phyloP scores from a whole-genome alignment of 2,329 filamentous ascomycete species.

The Nemania serpens region DNA sequence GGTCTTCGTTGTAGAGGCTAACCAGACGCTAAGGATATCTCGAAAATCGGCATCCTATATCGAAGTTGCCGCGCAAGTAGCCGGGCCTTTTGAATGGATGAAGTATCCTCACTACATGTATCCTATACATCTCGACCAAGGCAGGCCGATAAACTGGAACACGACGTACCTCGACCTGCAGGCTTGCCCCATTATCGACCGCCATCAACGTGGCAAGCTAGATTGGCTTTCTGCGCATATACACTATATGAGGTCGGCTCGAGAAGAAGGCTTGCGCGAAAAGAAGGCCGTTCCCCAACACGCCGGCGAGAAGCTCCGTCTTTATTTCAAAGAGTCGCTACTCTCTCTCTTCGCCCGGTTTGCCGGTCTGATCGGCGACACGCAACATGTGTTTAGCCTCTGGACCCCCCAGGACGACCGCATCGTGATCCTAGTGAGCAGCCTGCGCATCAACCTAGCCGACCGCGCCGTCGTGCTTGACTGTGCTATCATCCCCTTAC shows the following conservation, averaged over 20 bases:
- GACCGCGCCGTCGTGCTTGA: too few relatives aligned
- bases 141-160: constrained; percentile 18
- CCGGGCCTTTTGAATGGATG: constrained; percentile 30
- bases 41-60: too few relatives aligned
- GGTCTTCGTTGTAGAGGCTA: too few relatives aligned
- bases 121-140: constrained; percentile 4
- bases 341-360: too few relatives aligned
- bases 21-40: too few relatives aligned
- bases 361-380: too few relatives aligned
- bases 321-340: constrained; percentile 56
- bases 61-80: constrained; percentile 45
- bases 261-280: neutral
- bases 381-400: too few relatives aligned
- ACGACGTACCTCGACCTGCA: constrained; percentile 26
- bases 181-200: constrained; percentile 16
- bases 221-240: constrained; percentile 6
- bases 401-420: too few relatives aligned
- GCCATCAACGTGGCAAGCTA: constrained; percentile 2
- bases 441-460: too few relatives aligned
- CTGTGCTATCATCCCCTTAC: too few relatives aligned
- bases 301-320: constrained; percentile 40
- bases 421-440: too few relatives aligned
- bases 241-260: constrained; percentile 27
- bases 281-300: constrained; percentile 6
- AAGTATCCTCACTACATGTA: constrained; percentile 19